Conservation (phyloP, 805 yeast species). For the Yamadazyma ubonensis region DNA sequence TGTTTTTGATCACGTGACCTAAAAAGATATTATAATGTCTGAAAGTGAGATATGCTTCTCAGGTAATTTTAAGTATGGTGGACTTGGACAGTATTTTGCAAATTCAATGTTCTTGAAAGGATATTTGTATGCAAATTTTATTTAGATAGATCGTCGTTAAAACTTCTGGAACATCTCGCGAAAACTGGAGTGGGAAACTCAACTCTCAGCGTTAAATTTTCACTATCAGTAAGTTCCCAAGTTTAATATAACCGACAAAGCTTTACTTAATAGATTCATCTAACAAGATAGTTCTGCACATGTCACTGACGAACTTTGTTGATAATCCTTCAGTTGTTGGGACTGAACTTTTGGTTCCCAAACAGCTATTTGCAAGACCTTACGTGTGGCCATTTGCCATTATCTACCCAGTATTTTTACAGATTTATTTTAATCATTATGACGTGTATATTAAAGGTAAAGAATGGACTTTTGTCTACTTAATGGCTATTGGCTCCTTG, state of each 20-base stretch:
- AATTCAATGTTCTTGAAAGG: no score
- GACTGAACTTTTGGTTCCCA: slow-evolving; percentile 74
- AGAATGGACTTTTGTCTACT: slow-evolving; percentile 94
- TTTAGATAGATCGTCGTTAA: background rate
- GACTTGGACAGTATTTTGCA: no score
- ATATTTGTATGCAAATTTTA: background rate
- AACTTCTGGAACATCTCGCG: slow-evolving; percentile 5
- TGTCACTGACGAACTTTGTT: slow-evolving; percentile 41
- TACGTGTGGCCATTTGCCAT: slow-evolving; percentile 81
- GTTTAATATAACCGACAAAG: background rate
- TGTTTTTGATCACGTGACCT: no score
- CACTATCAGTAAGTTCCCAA: background rate
- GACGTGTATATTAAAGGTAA: slow-evolving; percentile 81
- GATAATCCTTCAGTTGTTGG: slow-evolving; percentile 68
- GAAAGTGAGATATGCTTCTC: no score
- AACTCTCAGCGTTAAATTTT: background rate
- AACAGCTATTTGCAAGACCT: slow-evolving; percentile 59
- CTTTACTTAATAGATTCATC: background rate
- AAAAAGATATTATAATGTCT: no score
- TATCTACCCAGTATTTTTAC: slow-evolving; percentile 70
- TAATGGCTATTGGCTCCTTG: slow-evolving; percentile 68
- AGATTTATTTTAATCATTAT: slow-evolving; percentile 65
- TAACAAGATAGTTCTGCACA: background rate
- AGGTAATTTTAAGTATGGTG: no score
- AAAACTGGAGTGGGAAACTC: slow-evolving; percentile 2